Conservation (phyloP, 768 basidiomycete species). For the Rossbeevera mucosa region DNA sequence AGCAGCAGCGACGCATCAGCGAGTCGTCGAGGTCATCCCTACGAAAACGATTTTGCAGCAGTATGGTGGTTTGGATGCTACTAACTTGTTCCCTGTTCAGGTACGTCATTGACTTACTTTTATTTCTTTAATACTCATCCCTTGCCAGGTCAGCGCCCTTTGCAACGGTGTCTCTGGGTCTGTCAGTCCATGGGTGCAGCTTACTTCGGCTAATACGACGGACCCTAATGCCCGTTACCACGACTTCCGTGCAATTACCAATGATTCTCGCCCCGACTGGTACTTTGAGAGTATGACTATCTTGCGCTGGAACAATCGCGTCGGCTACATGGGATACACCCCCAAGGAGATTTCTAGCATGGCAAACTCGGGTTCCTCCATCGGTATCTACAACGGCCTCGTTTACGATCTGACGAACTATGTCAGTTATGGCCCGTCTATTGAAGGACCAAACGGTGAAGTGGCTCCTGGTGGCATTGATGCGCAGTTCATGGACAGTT, state of each 20-base stretch:
- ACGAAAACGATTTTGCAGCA: constrained; percentile 68
- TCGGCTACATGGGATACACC: constrained; percentile 85
- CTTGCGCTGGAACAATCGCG: constrained; percentile 86
- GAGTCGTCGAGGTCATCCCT: constrained; percentile 69
- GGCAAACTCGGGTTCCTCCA: constrained; percentile 56
- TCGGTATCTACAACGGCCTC: constrained; percentile 83
- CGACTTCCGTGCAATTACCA: constrained; percentile 87
- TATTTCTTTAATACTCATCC: neutral
- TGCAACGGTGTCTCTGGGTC: constrained; percentile 82
- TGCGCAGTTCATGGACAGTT: constrained; percentile 66
- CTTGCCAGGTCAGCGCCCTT: constrained; percentile 73
- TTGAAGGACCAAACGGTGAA: constrained; percentile 45
- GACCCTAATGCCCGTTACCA: constrained; percentile 82
- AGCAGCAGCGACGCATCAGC: constrained; percentile 62
- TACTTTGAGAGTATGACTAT: constrained; percentile 92
- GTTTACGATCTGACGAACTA: constrained; percentile 89
- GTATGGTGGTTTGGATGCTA: constrained; percentile 76
- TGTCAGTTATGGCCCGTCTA: constrained; percentile 60
- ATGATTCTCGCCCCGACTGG: constrained; percentile 95
- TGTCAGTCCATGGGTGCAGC: constrained; percentile 78
- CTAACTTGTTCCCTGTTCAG: constrained; percentile 91
- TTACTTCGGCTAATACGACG: constrained; percentile 73
- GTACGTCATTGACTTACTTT: constrained; percentile 35
- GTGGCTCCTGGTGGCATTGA: constrained; percentile 40
- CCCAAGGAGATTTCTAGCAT: constrained; percentile 68